Evolutionary conservation across 192 early-diverging fungal genomes (phyloP).

Genomic region (Gamsiella multidivaricata): DNA sequence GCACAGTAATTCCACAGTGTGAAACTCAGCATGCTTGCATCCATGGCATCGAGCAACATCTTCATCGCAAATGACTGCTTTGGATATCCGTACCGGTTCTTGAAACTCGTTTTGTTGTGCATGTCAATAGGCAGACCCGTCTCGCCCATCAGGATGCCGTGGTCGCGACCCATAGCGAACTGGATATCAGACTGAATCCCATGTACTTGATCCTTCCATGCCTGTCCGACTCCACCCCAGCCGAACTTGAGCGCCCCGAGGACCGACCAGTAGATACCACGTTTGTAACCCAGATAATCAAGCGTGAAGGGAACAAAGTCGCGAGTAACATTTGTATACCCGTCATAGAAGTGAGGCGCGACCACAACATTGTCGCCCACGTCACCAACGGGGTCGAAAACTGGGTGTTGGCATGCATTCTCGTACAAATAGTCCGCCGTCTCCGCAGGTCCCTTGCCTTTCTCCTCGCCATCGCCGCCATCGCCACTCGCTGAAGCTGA

Average conservation of each 20-base stretch:
- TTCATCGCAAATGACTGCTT: constrained; percentile 61
- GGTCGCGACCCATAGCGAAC: constrained; percentile 9
- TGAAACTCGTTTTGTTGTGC: constrained; percentile 38
- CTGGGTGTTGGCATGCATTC: constrained; percentile 31
- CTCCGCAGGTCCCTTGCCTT: neutral
- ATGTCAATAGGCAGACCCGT: constrained; percentile 46
- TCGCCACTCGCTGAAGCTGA: neutral
- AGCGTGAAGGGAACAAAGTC: constrained; percentile 48
- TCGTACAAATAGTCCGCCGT: constrained; percentile 25
- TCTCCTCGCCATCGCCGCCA: neutral
- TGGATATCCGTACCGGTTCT: constrained; percentile 35
- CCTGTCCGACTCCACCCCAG: constrained; percentile 16
- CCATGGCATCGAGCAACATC: constrained; percentile 60
- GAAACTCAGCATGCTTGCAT: constrained; percentile 56
- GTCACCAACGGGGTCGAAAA: constrained; percentile 38
- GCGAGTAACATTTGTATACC: constrained; percentile 42
- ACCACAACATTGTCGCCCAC: constrained; percentile 44
- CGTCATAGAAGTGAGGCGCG: constrained; percentile 50
- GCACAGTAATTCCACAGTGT: constrained; percentile 66
- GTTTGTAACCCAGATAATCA: constrained; percentile 45
- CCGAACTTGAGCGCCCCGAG: constrained; percentile 33
- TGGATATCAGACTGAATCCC: constrained; percentile 39
- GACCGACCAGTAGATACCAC: constrained; percentile 33
- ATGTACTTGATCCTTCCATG: constrained; percentile 24
- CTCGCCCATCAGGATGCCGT: constrained; percentile 48